A percentile compares a stretch with the other conserved stretches of the same genome.
Evolutionary conservation across 139 green algal genomes (phyloP).

Genomic region (Chlorella sp.): DNA sequence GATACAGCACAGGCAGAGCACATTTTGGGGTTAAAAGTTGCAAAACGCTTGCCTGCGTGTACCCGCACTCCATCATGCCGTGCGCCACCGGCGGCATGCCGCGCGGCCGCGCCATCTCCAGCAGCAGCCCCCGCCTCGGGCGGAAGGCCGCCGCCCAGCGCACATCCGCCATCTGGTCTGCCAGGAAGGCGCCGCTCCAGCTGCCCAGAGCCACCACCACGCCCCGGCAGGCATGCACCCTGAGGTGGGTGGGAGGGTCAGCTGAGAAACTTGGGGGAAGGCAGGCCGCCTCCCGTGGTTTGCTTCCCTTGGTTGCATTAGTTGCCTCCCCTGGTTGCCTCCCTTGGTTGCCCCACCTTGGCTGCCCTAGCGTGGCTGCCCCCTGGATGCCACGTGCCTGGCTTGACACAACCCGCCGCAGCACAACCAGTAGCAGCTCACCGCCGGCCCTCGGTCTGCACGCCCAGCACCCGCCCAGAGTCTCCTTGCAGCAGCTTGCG

Average conservation of each 20-base stretch:
- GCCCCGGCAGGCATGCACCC: neutral
- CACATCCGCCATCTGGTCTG: neutral
- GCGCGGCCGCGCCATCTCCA: constrained; percentile 59
- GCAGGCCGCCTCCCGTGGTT: too few relatives aligned
- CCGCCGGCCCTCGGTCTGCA: constrained; percentile 36
- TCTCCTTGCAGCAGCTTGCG: neutral
- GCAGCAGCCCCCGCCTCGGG: constrained; percentile 67
- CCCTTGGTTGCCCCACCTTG: too few relatives aligned
- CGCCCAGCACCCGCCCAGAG: neutral
- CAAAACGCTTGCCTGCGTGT: neutral
- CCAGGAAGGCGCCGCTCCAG: constrained; percentile 61
- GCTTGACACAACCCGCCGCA: neutral
- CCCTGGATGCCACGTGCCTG: too few relatives aligned
- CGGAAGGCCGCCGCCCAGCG: constrained; percentile 58
- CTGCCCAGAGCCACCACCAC: constrained; percentile 73
- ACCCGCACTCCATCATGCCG: constrained; percentile 78
- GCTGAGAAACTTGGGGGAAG: neutral
- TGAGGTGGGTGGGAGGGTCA: neutral
- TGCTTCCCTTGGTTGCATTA: too few relatives aligned
- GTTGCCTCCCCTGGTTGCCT: too few relatives aligned
- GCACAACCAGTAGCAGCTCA: neutral
- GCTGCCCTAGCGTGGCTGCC: too few relatives aligned
- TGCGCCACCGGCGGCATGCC: constrained; percentile 52
- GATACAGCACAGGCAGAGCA: neutral
- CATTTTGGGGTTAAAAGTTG: too few relatives aligned